A percentile compares a stretch with the other conserved stretches of the same genome.
phyloP scores from a whole-genome alignment of 805 yeast genomes.

The Tetrapisispora iriomotensis region DNA sequence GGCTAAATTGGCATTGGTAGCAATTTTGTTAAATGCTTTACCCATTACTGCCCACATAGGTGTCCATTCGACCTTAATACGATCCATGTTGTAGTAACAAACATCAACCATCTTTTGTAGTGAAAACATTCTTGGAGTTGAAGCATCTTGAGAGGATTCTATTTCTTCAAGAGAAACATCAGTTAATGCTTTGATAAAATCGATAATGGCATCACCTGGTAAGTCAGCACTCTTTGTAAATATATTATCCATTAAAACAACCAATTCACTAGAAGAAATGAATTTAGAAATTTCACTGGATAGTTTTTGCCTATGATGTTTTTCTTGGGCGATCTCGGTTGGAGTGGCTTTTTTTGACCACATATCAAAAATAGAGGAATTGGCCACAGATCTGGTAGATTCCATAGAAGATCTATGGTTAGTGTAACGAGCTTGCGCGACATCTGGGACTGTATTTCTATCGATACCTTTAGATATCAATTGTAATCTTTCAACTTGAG shows the following conservation, averaged over 20 bases:
- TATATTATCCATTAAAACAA: slow-evolving; percentile 75
- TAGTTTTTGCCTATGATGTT: slow-evolving; percentile 62
- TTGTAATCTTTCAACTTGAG: slow-evolving; percentile 87
- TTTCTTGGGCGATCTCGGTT: slow-evolving; percentile 58
- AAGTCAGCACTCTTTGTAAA: slow-evolving; percentile 74
- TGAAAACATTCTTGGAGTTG: slow-evolving; percentile 83
- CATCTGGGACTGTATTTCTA: slow-evolving; percentile 78
- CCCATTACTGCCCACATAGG: slow-evolving; percentile 93
- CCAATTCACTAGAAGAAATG: slow-evolving; percentile 57
- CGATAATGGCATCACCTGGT: slow-evolving; percentile 74
- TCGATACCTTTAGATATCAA: slow-evolving; percentile 80
- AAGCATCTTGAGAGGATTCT: slow-evolving; percentile 71
- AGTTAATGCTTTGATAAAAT: slow-evolving; percentile 78
- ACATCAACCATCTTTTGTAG: slow-evolving; percentile 94
- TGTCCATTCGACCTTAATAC: slow-evolving; percentile 95
- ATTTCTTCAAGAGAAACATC: slow-evolving; percentile 87
- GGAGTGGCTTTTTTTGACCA: slow-evolving; percentile 47
- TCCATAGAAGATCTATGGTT: slow-evolving; percentile 44
- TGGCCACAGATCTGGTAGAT: slow-evolving; percentile 34
- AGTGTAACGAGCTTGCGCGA: slow-evolving; percentile 62
- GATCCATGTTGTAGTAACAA: slow-evolving; percentile 92
- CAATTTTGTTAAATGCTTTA: slow-evolving; percentile 74
- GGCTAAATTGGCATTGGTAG: slow-evolving; percentile 64
- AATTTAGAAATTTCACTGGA: slow-evolving; percentile 46
- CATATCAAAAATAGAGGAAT: slow-evolving; percentile 45